Conservation (phyloP, 2,329 filamentous ascomycete species). For the Alternaria hordeiaustralica region DNA sequence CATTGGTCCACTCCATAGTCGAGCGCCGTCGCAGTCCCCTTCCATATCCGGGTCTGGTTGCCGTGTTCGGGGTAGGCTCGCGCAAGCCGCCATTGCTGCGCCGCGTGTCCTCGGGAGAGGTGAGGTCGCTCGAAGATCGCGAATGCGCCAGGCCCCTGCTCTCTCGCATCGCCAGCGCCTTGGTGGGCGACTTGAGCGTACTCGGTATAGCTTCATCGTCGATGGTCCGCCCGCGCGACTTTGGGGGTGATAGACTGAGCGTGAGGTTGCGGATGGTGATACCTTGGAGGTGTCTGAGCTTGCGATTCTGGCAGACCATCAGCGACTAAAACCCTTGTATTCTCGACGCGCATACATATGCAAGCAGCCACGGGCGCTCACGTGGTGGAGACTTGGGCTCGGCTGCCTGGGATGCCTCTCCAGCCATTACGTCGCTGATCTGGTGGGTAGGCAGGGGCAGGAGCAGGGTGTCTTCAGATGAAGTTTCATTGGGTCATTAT, state of each 20-base stretch:
- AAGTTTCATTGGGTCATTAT: too few relatives aligned
- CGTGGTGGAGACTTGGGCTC: slow-evolving; percentile 28
- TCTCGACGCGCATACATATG: slow-evolving; percentile 35
- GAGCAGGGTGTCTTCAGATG: not conserved
- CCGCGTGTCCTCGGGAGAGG: slow-evolving; percentile 34
- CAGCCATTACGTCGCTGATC: slow-evolving; percentile 32
- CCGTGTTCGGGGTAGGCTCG: slow-evolving; percentile 27
- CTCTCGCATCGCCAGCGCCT: slow-evolving; percentile 64
- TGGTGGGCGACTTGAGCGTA: slow-evolving; percentile 69
- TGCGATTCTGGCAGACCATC: slow-evolving; percentile 71
- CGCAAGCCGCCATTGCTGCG: slow-evolving; percentile 30
- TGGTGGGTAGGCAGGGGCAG: not conserved
- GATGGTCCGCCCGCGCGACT: slow-evolving; percentile 66
- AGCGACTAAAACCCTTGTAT: not conserved
- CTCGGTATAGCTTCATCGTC: slow-evolving; percentile 79
- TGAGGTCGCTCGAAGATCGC: slow-evolving; percentile 64
- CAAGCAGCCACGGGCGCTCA: slow-evolving; percentile 49
- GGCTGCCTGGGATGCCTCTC: slow-evolving; percentile 15
- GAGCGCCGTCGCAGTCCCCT: slow-evolving; percentile 60
- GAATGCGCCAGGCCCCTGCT: slow-evolving; percentile 61
- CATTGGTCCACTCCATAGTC: slow-evolving; percentile 68
- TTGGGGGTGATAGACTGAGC: slow-evolving; percentile 61
- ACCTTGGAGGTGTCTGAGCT: slow-evolving; percentile 84
- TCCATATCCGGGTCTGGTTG: slow-evolving; percentile 42
- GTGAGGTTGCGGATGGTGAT: slow-evolving; percentile 86